These are phyloP conservation scores for Westerdykella aurantiaca DNA, from an alignment of 2,329 filamentous ascomycete genomes.

Conservation along the genomic window DNA sequence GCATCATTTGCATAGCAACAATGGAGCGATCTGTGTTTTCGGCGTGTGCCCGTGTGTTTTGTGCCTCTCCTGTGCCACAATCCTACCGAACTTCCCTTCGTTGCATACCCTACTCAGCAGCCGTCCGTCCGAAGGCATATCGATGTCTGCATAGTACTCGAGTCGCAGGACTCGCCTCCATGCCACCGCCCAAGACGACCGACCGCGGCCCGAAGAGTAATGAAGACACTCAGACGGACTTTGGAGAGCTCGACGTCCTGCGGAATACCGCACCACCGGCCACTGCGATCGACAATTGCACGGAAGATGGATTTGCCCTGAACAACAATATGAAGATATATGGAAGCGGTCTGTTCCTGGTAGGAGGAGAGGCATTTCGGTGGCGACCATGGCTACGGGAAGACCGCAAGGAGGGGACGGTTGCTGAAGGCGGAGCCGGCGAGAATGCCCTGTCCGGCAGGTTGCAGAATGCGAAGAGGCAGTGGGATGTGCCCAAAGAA, in stretches of 20 bases:
- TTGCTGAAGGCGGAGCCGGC: constrained; percentile 32
- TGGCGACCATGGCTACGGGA: constrained; percentile 75
- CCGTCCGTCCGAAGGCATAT: neutral
- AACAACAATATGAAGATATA: constrained; percentile 71
- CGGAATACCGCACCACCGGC: constrained; percentile 68
- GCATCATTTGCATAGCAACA: neutral
- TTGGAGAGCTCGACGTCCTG: constrained; percentile 72
- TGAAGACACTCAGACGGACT: constrained; percentile 65
- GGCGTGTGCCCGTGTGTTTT: neutral
- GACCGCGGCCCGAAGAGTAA: constrained; percentile 57
- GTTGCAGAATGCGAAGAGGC: constrained; percentile 69
- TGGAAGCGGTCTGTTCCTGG: constrained; percentile 66
- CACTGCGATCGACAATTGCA: constrained; percentile 77
- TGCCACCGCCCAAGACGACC: constrained; percentile 40
- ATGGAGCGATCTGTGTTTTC: neutral
- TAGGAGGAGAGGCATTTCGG: constrained; percentile 79
- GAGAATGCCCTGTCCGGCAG: constrained; percentile 34
- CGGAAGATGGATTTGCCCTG: constrained; percentile 76
- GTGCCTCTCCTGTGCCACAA: neutral
- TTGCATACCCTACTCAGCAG: no score
- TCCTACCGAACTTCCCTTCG: neutral
- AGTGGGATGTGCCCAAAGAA: constrained; percentile 68
- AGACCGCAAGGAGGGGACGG: constrained; percentile 30
- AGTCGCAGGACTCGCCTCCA: constrained; percentile 11
- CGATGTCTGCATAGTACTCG: constrained; percentile 19